Conservation (phyloP, 352 stramenopile species). For the Pythium dissimile region DNA sequence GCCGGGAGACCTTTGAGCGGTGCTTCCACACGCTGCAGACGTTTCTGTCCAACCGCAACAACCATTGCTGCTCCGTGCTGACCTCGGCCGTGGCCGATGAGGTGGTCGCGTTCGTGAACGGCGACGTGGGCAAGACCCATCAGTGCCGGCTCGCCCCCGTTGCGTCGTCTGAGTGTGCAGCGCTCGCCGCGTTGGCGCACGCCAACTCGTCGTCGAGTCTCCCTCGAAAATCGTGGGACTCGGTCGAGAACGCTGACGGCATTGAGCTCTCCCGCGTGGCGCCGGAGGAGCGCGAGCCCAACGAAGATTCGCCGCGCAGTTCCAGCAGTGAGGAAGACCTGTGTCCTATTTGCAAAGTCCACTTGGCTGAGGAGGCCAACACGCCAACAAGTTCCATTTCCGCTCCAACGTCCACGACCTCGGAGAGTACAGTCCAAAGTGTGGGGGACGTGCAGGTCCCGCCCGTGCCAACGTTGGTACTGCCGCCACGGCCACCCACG, state of each 20-base stretch:
- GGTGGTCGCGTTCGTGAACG: conserved; percentile 22
- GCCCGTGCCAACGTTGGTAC: background rate
- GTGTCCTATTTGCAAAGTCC: conserved; percentile 35
- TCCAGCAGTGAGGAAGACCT: conserved; percentile 4
- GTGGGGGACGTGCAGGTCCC: background rate
- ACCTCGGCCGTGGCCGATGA: conserved; percentile 12
- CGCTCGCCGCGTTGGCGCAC: background rate
- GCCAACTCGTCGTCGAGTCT: background rate
- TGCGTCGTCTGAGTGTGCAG: background rate
- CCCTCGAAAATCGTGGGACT: conserved; percentile 7
- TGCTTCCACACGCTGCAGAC: conserved; percentile 19
- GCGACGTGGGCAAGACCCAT: conserved; percentile 6
- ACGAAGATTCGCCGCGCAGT: background rate
- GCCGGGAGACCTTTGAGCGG: conserved; percentile 12
- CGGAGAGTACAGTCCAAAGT: background rate
- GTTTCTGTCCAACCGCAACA: conserved; percentile 15
- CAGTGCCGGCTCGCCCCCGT: background rate
- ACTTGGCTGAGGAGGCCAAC: conserved; percentile 37
- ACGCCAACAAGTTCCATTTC: background rate
- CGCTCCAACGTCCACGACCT: background rate
- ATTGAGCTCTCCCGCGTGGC: background rate
- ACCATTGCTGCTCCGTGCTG: conserved; percentile 23
- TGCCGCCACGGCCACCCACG: background rate
- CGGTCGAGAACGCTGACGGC: background rate
- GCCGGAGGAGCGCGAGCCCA: background rate